A percentile compares a stretch with the other conserved stretches of the same genome.
Conservation (phyloP, 2,329 filamentous ascomycete species). For the Fusarium oxysporum region DNA sequence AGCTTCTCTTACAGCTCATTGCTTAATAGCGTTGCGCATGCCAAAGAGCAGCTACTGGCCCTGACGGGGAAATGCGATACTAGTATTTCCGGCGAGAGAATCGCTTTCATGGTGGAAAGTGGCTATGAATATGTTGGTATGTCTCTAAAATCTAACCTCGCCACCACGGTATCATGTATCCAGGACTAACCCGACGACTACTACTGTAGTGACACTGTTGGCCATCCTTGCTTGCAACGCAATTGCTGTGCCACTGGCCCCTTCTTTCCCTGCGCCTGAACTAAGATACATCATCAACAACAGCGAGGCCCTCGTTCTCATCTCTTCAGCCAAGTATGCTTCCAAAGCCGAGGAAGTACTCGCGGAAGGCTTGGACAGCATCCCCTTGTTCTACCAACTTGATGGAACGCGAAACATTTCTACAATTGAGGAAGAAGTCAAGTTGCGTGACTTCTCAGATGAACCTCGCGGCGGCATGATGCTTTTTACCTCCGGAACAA, state of each 20-base stretch:
- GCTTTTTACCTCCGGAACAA: slow-evolving; percentile 98
- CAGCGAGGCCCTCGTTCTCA: slow-evolving; percentile 79
- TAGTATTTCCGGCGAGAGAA: slow-evolving; percentile 71
- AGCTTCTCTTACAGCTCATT: background rate
- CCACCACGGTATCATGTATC: accelerated
- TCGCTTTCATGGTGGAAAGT: slow-evolving; percentile 95
- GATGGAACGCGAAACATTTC: slow-evolving; percentile 71
- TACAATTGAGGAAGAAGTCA: slow-evolving; percentile 63
- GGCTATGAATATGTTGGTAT: slow-evolving; percentile 98
- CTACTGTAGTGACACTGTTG: slow-evolving; percentile 80
- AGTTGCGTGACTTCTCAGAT: slow-evolving; percentile 62
- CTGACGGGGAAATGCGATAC: background rate
- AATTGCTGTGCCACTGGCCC: slow-evolving; percentile 90
- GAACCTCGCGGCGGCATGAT: slow-evolving; percentile 82
- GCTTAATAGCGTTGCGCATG: background rate
- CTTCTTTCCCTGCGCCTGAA: slow-evolving; percentile 85
- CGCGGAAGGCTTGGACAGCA: slow-evolving; percentile 69
- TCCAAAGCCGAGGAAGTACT: slow-evolving; percentile 80
- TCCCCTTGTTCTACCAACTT: slow-evolving; percentile 72
- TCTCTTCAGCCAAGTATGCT: slow-evolving; percentile 83
- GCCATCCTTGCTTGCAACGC: slow-evolving; percentile 86
- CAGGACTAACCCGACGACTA: background rate
- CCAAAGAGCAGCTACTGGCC: background rate
- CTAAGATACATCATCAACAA: slow-evolving; percentile 93
- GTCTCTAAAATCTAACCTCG: slow-evolving; percentile 15